Conservation (phyloP, 75 land plant genomes). For the Larix kaempferi region DNA sequence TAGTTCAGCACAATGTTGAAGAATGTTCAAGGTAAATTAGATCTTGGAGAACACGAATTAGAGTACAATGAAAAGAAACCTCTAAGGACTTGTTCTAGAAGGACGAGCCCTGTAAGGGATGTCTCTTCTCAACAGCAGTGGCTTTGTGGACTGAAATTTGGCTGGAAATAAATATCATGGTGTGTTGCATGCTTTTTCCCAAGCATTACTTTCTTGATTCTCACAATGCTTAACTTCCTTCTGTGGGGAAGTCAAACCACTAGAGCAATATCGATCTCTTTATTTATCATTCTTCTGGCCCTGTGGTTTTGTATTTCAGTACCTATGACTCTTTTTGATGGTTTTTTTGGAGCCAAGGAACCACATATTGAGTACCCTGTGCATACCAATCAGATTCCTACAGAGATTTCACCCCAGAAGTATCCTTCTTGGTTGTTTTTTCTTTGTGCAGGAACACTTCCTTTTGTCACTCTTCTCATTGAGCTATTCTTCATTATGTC, state of each 20-base stretch:
- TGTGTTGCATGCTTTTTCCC: conserved; percentile 64
- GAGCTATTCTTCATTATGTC: conserved; percentile 64
- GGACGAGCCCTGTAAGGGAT: no score
- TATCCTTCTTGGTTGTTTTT: conserved; percentile 57
- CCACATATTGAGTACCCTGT: conserved; percentile 52
- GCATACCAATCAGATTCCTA: conserved; percentile 57
- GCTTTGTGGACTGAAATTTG: no score
- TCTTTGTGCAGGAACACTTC: conserved; percentile 52
- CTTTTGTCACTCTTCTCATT: conserved; percentile 57
- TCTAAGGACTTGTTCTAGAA: no score
- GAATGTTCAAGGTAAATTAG: no score
- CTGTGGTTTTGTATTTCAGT: conserved; percentile 64
- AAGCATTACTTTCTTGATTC: conserved; percentile 41
- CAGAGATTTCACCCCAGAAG: conserved; percentile 47
- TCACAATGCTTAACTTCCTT: conserved; percentile 41
- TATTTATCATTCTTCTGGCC: conserved; percentile 41
- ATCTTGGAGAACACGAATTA: no score
- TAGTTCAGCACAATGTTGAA: no score
- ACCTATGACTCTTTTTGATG: conserved; percentile 44
- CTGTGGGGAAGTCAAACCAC: conserved; percentile 48
- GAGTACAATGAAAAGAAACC: no score
- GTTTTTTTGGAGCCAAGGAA: conserved; percentile 45
- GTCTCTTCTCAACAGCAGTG: no score
- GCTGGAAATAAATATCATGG: conserved; percentile 60
- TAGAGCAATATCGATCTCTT: conserved; percentile 49